Percentiles rank a stretch among this genome's conserved stretches.
These are phyloP conservation scores for Suillus weaverae DNA, from an alignment of 768 basidiomycete species.

Conservation along the genomic window DNA sequence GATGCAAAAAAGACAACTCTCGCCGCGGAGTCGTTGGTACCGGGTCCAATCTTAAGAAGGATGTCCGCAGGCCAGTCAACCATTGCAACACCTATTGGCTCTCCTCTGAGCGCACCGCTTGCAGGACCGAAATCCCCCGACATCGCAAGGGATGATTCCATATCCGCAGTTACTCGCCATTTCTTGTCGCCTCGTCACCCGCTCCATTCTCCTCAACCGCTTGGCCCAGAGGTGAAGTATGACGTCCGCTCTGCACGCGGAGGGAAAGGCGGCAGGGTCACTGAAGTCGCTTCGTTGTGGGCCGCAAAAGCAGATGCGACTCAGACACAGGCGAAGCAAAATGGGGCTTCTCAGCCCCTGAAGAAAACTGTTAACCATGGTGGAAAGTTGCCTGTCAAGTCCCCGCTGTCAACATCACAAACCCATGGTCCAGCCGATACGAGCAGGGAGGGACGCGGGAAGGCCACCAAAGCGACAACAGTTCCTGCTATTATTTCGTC, in stretches of 20 bases:
- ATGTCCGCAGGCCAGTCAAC: slow-evolving; percentile 1
- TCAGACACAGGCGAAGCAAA: slow-evolving; percentile 11
- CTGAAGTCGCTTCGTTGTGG: slow-evolving; percentile 75
- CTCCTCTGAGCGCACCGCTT: background rate
- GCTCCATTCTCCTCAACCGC: slow-evolving; percentile 33
- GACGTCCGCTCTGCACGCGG: slow-evolving; percentile 77
- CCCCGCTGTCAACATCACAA: slow-evolving; percentile 8
- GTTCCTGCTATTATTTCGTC: slow-evolving; percentile 71
- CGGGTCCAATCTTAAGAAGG: slow-evolving; percentile 4
- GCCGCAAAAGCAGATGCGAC: slow-evolving; percentile 45
- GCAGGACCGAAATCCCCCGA: background rate
- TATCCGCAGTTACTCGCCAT: background rate
- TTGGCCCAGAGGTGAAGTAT: slow-evolving; percentile 61
- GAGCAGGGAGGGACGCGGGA: slow-evolving; percentile 19
- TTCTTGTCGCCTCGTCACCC: slow-evolving; percentile 30
- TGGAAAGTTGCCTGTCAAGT: slow-evolving; percentile 12
- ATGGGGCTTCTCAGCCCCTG: slow-evolving; percentile 6
- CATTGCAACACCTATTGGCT: background rate
- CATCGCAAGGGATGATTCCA: background rate
- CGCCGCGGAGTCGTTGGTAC: background rate
- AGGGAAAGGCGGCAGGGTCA: slow-evolving; percentile 72
- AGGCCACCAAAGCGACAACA: slow-evolving; percentile 59
- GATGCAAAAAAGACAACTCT: background rate
- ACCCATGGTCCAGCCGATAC: background rate
- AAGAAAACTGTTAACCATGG: slow-evolving; percentile 16